Evolutionary conservation across 179 eudicot genomes (phyloP), one percentile per base, ranked within the genome.

Genomic region (Carnegiea gigantea): DNA sequence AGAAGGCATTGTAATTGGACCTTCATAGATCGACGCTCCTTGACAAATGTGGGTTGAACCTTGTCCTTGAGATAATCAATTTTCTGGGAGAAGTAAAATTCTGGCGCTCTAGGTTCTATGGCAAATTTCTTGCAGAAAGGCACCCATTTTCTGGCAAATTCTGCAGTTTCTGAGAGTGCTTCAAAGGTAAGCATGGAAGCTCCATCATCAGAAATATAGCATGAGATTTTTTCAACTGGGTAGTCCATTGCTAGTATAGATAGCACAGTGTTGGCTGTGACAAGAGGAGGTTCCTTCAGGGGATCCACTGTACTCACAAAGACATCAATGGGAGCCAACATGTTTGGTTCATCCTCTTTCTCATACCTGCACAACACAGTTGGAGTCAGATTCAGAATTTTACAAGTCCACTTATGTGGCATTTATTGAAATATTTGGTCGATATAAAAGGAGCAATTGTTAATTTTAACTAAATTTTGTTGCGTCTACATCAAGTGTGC

Each of bases 301-400:
- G 98, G 98, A 88, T 95, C 98, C 87, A 95, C 98, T 75, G 98
- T 95, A 86, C 98, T 93, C 75, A 95, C 98, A 84, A 95, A 95
- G 76, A 95, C 77, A 82, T 95, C 98, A 53, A 92, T 91, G 3
- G 97, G 93, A 78, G 93, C 89, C 44, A 95, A 89, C 98, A 91
- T 80, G 78, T 91, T 90, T 20, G 97, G 98, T 80, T 95, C 97
- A 12, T 97, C 98, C 84, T 95, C 98, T 86, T 86, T 90, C 87
- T 95, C 98, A 80, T 91, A 95, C 90, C 98, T 94, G 85, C 91
- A 87, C 79, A 79, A 70, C 60, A 79, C 70, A 86, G 73, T 73
- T 53, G 33, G 64, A 68, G 79, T 87, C 80, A 83, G 77, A 60
- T 70, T 36, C 73, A 30, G 46, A 60, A 13, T 68, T 26, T 64